Evolutionary conservation across 2,329 filamentous ascomycete genomes (phyloP).

Genomic region (Cladosporium sphaerospermum): DNA sequence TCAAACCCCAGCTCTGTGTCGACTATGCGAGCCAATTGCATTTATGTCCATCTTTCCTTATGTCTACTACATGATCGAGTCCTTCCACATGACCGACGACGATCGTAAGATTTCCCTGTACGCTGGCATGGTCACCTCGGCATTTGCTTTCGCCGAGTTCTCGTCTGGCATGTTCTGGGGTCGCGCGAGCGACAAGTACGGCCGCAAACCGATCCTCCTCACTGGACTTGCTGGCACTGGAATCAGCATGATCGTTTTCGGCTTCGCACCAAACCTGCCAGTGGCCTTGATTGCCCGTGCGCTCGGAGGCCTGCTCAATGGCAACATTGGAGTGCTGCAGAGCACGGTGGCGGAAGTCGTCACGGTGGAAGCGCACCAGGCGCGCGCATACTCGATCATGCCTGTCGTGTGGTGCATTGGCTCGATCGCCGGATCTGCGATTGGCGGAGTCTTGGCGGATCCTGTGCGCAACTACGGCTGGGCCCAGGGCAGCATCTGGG

Average conservation of each 20-base stretch:
- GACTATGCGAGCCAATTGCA: slow-evolving; percentile 96
- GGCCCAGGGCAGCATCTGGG: slow-evolving; percentile 64
- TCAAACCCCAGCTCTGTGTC: slow-evolving; percentile 51
- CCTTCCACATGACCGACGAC: slow-evolving; percentile 77
- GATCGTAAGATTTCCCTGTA: slow-evolving; percentile 80
- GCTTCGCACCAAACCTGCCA: slow-evolving; percentile 75
- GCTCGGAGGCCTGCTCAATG: slow-evolving; percentile 84
- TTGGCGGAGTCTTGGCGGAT: slow-evolving; percentile 82
- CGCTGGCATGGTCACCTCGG: slow-evolving; percentile 90
- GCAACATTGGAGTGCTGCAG: slow-evolving; percentile 91
- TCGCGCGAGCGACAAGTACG: slow-evolving; percentile 81
- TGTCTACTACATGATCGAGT: slow-evolving; percentile 94
- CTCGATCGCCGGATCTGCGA: slow-evolving; percentile 86
- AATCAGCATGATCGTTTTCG: slow-evolving; percentile 86
- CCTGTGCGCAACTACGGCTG: slow-evolving; percentile 67
- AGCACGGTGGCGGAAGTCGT: slow-evolving; percentile 93
- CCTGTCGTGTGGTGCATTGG: slow-evolving; percentile 97
- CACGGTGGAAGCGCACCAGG: slow-evolving; percentile 87
- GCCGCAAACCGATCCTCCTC: slow-evolving; percentile 85
- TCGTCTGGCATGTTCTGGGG: slow-evolving; percentile 91
- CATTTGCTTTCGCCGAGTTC: slow-evolving; percentile 94
- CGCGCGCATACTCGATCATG: slow-evolving; percentile 94
- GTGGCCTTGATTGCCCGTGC: slow-evolving; percentile 82
- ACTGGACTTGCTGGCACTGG: slow-evolving; percentile 87
- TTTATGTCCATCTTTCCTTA: slow-evolving; percentile 99